A percentile compares a stretch with the other conserved stretches of the same genome.
phyloP scores from a whole-genome alignment of 228 moss, liverwort and hornwort species.

The Sphagnum magellanicum region DNA sequence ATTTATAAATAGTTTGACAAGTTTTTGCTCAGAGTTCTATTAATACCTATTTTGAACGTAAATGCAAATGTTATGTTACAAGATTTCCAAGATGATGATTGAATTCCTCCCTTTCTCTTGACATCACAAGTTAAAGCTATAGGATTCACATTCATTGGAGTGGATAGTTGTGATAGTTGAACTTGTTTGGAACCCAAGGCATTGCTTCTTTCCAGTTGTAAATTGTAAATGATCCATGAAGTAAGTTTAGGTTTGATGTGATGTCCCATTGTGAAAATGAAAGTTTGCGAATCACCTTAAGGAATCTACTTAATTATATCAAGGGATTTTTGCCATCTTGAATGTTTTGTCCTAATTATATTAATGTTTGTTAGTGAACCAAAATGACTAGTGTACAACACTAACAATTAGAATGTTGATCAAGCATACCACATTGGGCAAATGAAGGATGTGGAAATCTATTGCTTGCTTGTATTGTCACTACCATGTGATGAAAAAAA shows the following conservation, averaged over 20 bases:
- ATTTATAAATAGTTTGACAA: too few relatives aligned
- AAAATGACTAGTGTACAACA: slow-evolving; percentile 22
- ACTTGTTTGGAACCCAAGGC: slow-evolving; percentile 99
- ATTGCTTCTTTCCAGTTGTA: background rate
- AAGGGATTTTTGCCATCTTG: too few relatives aligned
- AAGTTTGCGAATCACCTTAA: too few relatives aligned
- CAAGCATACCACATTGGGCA: slow-evolving; percentile 97
- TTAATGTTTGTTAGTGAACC: too few relatives aligned
- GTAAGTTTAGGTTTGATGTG: too few relatives aligned
- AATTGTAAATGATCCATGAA: too few relatives aligned
- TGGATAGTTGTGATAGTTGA: slow-evolving; percentile 91
- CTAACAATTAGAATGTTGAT: slow-evolving; percentile 97
- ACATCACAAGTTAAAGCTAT: slow-evolving; percentile 96
- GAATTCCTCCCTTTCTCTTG: slow-evolving; percentile 74
- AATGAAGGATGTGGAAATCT: slow-evolving; percentile 82
- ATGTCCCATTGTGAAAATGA: too few relatives aligned
- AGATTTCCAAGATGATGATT: slow-evolving; percentile 67
- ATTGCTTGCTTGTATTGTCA: slow-evolving; percentile 38
- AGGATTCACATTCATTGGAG: slow-evolving; percentile 86
- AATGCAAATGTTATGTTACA: slow-evolving; percentile 18
- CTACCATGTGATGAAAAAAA: slow-evolving; percentile 84
- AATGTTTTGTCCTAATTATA: too few relatives aligned
- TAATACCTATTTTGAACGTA: too few relatives aligned
- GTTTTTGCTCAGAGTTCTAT: too few relatives aligned
- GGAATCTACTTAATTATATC: too few relatives aligned